Conservation (phyloP, 805 yeast genomes). For the Candida mattraensis region DNA sequence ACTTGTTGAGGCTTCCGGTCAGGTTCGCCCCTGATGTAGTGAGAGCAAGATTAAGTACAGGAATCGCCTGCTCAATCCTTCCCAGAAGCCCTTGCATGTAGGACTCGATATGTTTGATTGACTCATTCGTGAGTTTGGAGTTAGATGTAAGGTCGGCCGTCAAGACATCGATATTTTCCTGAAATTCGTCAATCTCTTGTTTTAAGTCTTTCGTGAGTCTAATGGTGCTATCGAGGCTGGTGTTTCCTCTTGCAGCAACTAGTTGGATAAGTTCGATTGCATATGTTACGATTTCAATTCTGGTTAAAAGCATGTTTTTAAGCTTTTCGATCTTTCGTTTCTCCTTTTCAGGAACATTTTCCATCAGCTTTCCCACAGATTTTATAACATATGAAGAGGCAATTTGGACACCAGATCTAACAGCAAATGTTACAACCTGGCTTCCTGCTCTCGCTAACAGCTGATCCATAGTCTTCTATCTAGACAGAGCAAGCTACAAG, state of each 20-base stretch:
- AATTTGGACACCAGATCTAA: slow-evolving; percentile 69
- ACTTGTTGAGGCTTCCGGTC: slow-evolving; percentile 43
- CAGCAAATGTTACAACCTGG: slow-evolving; percentile 79
- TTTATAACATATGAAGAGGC: slow-evolving; percentile 74
- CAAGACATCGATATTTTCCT: slow-evolving; percentile 44
- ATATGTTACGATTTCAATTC: slow-evolving; percentile 59
- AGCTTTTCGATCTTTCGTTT: slow-evolving; percentile 42
- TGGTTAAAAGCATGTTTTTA: slow-evolving; percentile 49
- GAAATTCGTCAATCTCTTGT: slow-evolving; percentile 57
- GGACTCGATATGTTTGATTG: slow-evolving; percentile 46
- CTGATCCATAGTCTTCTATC: slow-evolving; percentile 37
- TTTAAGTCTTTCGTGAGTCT: slow-evolving; percentile 55
- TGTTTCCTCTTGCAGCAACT: slow-evolving; percentile 61
- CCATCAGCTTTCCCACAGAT: slow-evolving; percentile 57
- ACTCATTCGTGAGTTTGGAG: slow-evolving; percentile 21
- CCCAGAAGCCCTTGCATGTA: slow-evolving; percentile 48
- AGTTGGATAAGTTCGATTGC: slow-evolving; percentile 68
- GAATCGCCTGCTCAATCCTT: slow-evolving; percentile 67
- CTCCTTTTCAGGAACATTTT: slow-evolving; percentile 54
- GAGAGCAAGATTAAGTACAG: slow-evolving; percentile 62
- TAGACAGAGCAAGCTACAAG: neutral
- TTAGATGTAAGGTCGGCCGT: slow-evolving; percentile 30
- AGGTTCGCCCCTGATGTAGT: slow-evolving; percentile 68
- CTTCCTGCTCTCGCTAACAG: slow-evolving; percentile 56
- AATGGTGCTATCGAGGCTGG: slow-evolving; percentile 54